phyloP scores from a whole-genome alignment of 805 yeast species.

The Debaryomyces prosopidis region DNA sequence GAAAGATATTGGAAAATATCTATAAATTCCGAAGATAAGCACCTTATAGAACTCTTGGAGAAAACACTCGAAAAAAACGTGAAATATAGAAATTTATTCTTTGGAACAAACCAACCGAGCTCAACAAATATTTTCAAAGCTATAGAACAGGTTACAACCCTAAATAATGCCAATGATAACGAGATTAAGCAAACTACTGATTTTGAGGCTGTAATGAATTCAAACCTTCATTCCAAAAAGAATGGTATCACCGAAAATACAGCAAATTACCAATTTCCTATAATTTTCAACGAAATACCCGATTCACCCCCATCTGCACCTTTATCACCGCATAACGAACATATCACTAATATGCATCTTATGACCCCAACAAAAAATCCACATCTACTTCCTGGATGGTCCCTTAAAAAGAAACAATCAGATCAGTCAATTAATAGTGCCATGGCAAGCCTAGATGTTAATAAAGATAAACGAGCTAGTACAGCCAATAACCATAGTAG shows the following conservation, averaged over 20 bases:
- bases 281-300: slow-evolving; percentile 32
- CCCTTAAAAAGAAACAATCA: slow-evolving; percentile 15
- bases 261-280: slow-evolving; percentile 5
- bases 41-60: slow-evolving; percentile 28
- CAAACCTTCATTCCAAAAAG: too few relatives aligned
- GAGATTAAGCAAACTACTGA: neutral
- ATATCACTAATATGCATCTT: neutral
- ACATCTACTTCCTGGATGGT: slow-evolving; percentile 10
- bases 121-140: neutral
- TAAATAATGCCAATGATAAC: neutral
- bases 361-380: neutral
- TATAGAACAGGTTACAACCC: neutral
- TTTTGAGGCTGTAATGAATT: neutral
- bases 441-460: slow-evolving; percentile 29
- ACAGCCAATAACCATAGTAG: neutral
- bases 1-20: slow-evolving; percentile 70
- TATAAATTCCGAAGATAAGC: slow-evolving; percentile 31
- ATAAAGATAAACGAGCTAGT: slow-evolving; percentile 1
- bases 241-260: neutral
- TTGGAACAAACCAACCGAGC: slow-evolving; percentile 1
- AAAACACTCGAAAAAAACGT: slow-evolving; percentile 41
- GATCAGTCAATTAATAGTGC: slow-evolving; percentile 25
- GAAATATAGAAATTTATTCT: slow-evolving; percentile 41
- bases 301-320: slow-evolving; percentile 48
- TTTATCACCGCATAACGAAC: slow-evolving; percentile 30